Percentiles rank a stretch among this genome's conserved stretches.
phyloP scores from a whole-genome alignment of 1,284 basidiomycete genomes.

The Cystobasidium sp. region DNA sequence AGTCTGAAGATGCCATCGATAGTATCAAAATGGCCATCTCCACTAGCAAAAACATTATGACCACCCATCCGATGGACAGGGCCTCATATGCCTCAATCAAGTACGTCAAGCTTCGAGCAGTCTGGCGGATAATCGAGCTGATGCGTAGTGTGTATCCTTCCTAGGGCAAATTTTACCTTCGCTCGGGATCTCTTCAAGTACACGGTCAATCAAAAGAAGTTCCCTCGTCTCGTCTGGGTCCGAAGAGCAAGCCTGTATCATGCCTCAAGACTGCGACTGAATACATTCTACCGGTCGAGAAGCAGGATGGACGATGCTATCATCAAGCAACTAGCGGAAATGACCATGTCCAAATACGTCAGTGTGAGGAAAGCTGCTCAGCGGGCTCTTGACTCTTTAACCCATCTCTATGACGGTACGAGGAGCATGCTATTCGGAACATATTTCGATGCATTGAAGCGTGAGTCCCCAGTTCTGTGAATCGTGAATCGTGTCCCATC shows the following conservation, averaged over 20 bases:
- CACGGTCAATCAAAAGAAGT: conserved; percentile 54
- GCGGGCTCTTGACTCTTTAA: conserved; percentile 69
- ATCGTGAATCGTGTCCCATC: conserved; percentile 1
- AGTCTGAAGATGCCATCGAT: conserved; percentile 89
- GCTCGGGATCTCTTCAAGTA: conserved; percentile 38
- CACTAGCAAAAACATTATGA: conserved; percentile 73
- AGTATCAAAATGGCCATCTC: conserved; percentile 67
- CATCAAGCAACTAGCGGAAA: conserved; percentile 75
- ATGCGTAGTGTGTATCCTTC: background rate
- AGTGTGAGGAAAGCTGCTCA: conserved; percentile 75
- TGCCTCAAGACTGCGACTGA: conserved; percentile 70
- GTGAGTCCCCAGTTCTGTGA: conserved; percentile 34
- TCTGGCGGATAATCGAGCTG: background rate
- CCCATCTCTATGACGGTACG: conserved; percentile 80
- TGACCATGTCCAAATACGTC: conserved; percentile 84
- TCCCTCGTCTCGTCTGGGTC: conserved; percentile 58
- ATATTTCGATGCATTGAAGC: conserved; percentile 68
- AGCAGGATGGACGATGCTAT: conserved; percentile 79
- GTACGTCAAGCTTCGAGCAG: conserved; percentile 34
- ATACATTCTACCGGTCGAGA: conserved; percentile 77
- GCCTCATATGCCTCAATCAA: conserved; percentile 56
- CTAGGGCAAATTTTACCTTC: conserved; percentile 38
- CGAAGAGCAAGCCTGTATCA: conserved; percentile 71
- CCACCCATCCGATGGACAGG: conserved; percentile 72
- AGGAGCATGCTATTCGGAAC: conserved; percentile 62